phyloP scores from a whole-genome alignment of 352 stramenopile genomes.

The Thraustochytrium striatum region DNA sequence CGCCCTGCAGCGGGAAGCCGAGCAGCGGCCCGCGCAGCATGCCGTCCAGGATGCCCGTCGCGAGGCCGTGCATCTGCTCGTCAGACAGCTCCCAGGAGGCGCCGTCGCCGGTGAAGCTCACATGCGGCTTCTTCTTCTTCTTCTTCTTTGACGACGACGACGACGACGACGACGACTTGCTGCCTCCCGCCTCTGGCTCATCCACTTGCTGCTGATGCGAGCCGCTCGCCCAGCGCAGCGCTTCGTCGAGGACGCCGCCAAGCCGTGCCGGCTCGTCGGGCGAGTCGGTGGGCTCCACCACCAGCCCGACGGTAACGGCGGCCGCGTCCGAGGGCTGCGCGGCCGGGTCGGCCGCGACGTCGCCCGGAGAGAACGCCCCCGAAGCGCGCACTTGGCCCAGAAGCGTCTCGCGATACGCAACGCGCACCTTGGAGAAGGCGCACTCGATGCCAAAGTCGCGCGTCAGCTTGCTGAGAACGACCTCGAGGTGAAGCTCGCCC shows the following conservation, averaged over 20 bases:
- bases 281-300: too few relatives aligned
- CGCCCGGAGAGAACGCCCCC: neutral
- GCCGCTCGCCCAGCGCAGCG: too few relatives aligned
- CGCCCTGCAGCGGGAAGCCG: constrained; percentile 81
- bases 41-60: constrained; percentile 92
- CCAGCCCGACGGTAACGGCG: too few relatives aligned
- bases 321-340: too few relatives aligned
- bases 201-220: too few relatives aligned
- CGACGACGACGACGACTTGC: too few relatives aligned
- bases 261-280: too few relatives aligned
- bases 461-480: constrained; percentile 95
- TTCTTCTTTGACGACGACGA: constrained; percentile 80
- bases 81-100: constrained; percentile 90
- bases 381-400: neutral
- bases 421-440: neutral
- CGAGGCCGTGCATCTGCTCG: constrained; percentile 93
- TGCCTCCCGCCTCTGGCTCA: too few relatives aligned
- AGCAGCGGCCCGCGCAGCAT: constrained; percentile 91
- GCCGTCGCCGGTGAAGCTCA: too few relatives aligned
- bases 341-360: too few relatives aligned
- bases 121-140: constrained; percentile 52
- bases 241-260: too few relatives aligned
- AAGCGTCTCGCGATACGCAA: constrained; percentile 32
- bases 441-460: constrained; percentile 91
- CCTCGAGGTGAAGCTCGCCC: constrained; percentile 92